A percentile compares a stretch with the other conserved stretches of the same genome.
phyloP scores from a whole-genome alignment of 345 rosid genomes.

The Rhizophora mangle region DNA sequence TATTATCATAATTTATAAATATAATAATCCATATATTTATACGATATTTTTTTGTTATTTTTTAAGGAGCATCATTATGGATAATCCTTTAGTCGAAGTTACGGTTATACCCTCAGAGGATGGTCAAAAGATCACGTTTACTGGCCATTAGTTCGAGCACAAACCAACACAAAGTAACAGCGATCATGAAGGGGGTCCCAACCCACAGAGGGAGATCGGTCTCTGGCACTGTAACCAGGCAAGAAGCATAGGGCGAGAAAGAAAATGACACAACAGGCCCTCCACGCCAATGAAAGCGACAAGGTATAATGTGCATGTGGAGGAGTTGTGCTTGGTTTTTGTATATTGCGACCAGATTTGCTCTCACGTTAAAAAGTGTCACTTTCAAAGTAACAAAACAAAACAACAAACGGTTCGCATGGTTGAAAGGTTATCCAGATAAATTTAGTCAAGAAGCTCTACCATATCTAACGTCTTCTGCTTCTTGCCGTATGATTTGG shows the following conservation, averaged over 20 bases:
- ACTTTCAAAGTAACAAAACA: not conserved
- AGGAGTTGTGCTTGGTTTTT: not conserved
- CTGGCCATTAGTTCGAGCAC: not conserved
- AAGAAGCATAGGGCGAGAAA: not conserved
- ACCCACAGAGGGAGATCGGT: not conserved
- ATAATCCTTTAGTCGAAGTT: not conserved
- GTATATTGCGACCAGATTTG: no score
- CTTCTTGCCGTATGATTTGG: not conserved
- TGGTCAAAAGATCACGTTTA: not conserved
- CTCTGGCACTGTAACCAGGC: not conserved
- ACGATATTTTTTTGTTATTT: no score
- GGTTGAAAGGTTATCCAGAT: slow-evolving; percentile 4
- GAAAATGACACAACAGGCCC: slow-evolving; percentile 21
- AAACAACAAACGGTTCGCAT: not conserved
- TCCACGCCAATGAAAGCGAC: slow-evolving; percentile 1
- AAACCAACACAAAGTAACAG: not conserved
- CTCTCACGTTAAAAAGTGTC: not conserved
- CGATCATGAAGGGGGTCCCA: not conserved
- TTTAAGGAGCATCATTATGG: not conserved
- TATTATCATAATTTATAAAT: no score
- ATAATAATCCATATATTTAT: no score
- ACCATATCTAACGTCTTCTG: not conserved
- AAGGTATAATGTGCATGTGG: not conserved
- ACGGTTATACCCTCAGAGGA: not conserved
- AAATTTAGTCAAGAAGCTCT: not conserved